phyloP scores from a whole-genome alignment of 768 basidiomycete species.

The Tephrocybe sp. region DNA sequence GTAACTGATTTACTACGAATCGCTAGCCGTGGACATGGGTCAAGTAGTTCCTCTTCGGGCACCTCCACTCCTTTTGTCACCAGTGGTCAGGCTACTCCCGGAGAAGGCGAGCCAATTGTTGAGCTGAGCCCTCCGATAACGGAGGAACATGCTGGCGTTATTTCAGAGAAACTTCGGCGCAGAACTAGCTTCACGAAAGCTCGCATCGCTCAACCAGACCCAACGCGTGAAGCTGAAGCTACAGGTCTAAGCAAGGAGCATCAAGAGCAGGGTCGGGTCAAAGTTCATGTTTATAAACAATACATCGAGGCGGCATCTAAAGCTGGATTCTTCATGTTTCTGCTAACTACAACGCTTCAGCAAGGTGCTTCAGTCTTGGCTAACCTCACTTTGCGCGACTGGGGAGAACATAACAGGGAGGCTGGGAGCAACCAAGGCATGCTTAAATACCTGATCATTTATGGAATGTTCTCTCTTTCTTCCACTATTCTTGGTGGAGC shows the following conservation, averaged over 20 bases:
- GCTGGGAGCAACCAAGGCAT: slow-evolving; percentile 59
- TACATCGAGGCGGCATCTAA: slow-evolving; percentile 83
- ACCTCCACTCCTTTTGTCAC: slow-evolving; percentile 48
- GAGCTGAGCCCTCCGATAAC: slow-evolving; percentile 22
- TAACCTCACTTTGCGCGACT: slow-evolving; percentile 70
- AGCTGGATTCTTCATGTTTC: slow-evolving; percentile 63
- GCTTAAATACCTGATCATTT: slow-evolving; percentile 57
- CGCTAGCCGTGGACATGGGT: slow-evolving; percentile 41
- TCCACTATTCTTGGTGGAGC: slow-evolving; percentile 54
- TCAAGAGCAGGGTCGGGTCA: slow-evolving; percentile 80
- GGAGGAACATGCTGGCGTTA: slow-evolving; percentile 25
- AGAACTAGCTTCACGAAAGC: slow-evolving; percentile 61
- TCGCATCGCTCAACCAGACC: slow-evolving; percentile 40
- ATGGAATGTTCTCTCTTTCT: slow-evolving; percentile 67
- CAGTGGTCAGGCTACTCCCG: slow-evolving; percentile 36
- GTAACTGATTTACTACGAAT: background rate
- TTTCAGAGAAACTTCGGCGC: slow-evolving; percentile 58
- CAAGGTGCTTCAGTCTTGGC: slow-evolving; percentile 63
- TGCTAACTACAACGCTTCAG: slow-evolving; percentile 51
- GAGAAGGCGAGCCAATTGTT: slow-evolving; percentile 21
- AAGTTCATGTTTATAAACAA: slow-evolving; percentile 67
- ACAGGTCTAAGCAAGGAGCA: slow-evolving; percentile 67
- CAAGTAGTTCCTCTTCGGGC: slow-evolving; percentile 44
- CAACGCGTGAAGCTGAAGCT: slow-evolving; percentile 37
- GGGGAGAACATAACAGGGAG: slow-evolving; percentile 78